Base-by-base conservation (phyloP, 1,284 basidiomycete genomes). In the Melampsora larici-populina region DNA sequence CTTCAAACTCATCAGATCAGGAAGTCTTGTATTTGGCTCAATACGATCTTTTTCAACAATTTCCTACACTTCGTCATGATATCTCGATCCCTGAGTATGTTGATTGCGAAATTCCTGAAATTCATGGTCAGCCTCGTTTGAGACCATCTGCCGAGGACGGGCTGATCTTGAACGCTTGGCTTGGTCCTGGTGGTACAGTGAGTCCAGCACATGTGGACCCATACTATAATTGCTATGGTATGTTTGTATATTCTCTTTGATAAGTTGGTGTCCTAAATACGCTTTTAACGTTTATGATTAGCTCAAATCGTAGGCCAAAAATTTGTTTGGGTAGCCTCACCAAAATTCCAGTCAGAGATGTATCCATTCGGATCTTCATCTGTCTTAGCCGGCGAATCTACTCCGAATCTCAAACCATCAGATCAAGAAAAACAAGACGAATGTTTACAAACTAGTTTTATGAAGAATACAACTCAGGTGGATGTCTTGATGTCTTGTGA, bases 141-240 rank as follows among this genome's bases (percentile, higher is more conserved):
- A 88, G 91, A 0, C 93, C 92, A 0, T 81, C 82, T 13, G 90
- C 90, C 73, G 87, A 89, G 40, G 90, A 92, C 26, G 87, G 88
- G 43, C 85, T 91, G 13, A 87, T 93, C 15, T 84, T 92, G 55
- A 97, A 96, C 82, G 89, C 89, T 2, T 99, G 96, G 96, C 82
- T 98, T 0, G 96, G 96, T 0, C 92, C 92, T 0, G 86, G 85
- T 76, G 88, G 88, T 21, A 90, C 92, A 0, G 82, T 90, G 66
- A 93, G 91, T 11, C 95, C 95, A 3, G 92, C 96, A 1, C 96
- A 99, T 84, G 93, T 90, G n/a, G 96, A 99, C 83, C 94, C 94
- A 0, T 97, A 90, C 85, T 93, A 89, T 85, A 99, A 99, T 83
- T 88, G 91, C 80, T 98, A 92, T 83, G 89, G 93, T 69, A 65